Evolutionary conservation across 2,329 filamentous ascomycete genomes (phyloP).

Genomic region (Alternaria sp.): DNA sequence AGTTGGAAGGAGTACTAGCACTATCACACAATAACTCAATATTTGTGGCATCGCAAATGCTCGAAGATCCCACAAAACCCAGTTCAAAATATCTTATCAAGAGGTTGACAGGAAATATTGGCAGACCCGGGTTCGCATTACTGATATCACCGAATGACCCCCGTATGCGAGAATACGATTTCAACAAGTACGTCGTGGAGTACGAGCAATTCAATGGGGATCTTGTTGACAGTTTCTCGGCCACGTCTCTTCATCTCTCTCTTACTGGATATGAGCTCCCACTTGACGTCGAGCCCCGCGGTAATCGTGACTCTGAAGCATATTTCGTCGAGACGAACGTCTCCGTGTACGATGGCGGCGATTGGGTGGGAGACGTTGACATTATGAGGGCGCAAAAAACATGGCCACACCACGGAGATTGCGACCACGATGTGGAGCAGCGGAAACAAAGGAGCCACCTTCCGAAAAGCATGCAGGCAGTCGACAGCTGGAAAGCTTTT

Average conservation of each 20-base stretch:
- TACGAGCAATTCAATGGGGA: slow-evolving; percentile 1
- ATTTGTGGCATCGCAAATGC: too few species aligned
- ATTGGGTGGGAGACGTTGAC: slow-evolving; percentile 11
- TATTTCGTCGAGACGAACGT: slow-evolving; percentile 9
- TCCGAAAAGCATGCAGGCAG: too few species aligned
- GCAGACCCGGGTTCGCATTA: neutral
- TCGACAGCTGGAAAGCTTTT: too few species aligned
- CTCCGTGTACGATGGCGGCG: slow-evolving; percentile 7
- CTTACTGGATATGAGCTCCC: slow-evolving; percentile 12
- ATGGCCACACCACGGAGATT: too few species aligned
- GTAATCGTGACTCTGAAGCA: neutral
- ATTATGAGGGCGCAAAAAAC: neutral
- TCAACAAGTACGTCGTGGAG: neutral
- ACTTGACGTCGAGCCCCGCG: neutral
- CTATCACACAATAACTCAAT: too few species aligned
- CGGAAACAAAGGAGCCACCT: too few species aligned
- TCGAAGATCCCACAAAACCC: too few species aligned
- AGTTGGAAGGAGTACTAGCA: too few species aligned
- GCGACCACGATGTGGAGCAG: too few species aligned
- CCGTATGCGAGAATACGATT: neutral
- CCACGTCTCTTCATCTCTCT: slow-evolving; percentile 13
- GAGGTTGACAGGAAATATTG: neutral
- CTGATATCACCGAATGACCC: neutral
- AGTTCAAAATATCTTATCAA: too few species aligned
- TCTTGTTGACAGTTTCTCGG: neutral